A percentile compares a stretch with the other conserved stretches of the same genome.
Evolutionary conservation across 2,329 filamentous ascomycete species (phyloP).

Genomic region (Colletotrichum salicis): DNA sequence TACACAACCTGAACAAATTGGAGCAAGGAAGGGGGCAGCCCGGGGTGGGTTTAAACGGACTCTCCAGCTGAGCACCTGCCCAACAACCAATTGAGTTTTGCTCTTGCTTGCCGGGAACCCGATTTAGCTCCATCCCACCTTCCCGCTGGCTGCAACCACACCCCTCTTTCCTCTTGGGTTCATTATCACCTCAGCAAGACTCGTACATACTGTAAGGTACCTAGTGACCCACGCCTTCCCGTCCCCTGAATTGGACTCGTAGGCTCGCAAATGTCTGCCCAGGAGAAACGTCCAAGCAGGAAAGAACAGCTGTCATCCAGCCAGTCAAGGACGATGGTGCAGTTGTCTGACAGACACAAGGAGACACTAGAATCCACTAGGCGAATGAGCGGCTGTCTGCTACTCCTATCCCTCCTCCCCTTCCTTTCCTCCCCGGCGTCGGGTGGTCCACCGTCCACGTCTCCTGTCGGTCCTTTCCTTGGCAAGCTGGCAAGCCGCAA

Average conservation of each 20-base stretch:
- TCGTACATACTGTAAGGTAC: no score
- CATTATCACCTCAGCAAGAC: no score
- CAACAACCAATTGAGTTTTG: conserved; percentile 7
- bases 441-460: conserved; percentile 23
- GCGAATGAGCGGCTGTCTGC: conserved; percentile 11
- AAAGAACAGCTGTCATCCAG: conserved; percentile 3
- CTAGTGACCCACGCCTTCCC: conserved; percentile 7
- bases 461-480: conserved; percentile 35
- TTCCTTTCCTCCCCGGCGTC: neutral
- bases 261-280: conserved; percentile 7
- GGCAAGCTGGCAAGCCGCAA: conserved; percentile 17
- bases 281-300: conserved; percentile 3
- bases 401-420: neutral
- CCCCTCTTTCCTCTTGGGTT: conserved; percentile 1
- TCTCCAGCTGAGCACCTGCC: no score
- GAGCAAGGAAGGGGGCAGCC: neutral
- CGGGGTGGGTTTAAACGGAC: neutral
- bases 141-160: conserved; percentile 8
- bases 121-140: conserved; percentile 22
- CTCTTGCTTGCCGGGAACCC: conserved; percentile 2
- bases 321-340: conserved; percentile 12
- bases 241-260: conserved; percentile 21
- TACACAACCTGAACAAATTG: neutral
- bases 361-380: conserved; percentile 7
- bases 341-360: conserved; percentile 26